Conservation (phyloP, 2,329 filamentous ascomycete genomes). For the Aspergillus sp. region DNA sequence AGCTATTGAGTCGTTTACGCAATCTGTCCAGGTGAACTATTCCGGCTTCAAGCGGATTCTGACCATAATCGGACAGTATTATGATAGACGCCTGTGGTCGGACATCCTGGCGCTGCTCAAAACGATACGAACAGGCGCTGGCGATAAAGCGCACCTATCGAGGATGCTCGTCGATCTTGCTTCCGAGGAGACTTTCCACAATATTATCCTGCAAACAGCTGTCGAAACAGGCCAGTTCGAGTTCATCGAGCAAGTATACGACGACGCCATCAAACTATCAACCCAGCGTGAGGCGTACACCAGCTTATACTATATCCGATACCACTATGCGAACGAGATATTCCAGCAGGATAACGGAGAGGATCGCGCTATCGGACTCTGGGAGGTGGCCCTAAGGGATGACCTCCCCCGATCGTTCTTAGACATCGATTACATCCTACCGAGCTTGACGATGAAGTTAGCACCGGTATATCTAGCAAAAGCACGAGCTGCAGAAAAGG, state of each 20-base stretch:
- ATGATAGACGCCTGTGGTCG: slow-evolving; percentile 8
- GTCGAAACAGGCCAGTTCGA: slow-evolving; percentile 18
- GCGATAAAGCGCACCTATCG: slow-evolving; percentile 3
- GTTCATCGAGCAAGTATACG: slow-evolving; percentile 20
- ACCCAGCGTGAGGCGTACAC: slow-evolving; percentile 3
- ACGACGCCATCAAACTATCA: slow-evolving; percentile 18
- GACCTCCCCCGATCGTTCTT: slow-evolving; percentile 17
- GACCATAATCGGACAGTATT: slow-evolving; percentile 13
- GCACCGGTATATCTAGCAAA: slow-evolving; percentile 19
- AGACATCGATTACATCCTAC: slow-evolving; percentile 14
- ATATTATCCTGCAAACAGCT: slow-evolving; percentile 15
- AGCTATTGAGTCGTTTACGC: slow-evolving; percentile 12
- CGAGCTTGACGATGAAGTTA: slow-evolving; percentile 15
- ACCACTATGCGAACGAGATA: slow-evolving; percentile 17
- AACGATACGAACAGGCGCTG: slow-evolving; percentile 2
- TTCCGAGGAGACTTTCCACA: slow-evolving; percentile 14
- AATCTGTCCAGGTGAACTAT: slow-evolving; percentile 10
- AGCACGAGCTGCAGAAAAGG: slow-evolving; percentile 8
- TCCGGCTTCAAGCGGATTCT: slow-evolving; percentile 12
- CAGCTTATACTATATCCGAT: slow-evolving; percentile 16
- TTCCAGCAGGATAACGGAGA: slow-evolving; percentile 12
- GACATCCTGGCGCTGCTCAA: slow-evolving; percentile 11
- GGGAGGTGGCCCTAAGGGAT: slow-evolving; percentile 17
- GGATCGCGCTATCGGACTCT: slow-evolving; percentile 15
- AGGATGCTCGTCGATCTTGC: slow-evolving; percentile 16